Base-by-base conservation (phyloP, 345 rosid species). In the Euphorbia pulcherrima region DNA sequence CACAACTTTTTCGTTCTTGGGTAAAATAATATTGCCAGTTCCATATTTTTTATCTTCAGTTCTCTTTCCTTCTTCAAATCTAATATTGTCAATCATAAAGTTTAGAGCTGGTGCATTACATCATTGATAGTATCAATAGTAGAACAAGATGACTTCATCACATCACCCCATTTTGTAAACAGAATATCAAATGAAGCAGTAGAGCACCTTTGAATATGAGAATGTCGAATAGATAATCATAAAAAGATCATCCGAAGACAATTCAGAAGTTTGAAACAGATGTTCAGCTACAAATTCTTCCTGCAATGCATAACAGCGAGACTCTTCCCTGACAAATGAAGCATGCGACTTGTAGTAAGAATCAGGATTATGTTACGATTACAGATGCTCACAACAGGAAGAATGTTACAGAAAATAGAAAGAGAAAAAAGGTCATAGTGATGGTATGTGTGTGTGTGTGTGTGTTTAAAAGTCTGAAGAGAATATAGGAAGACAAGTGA, bases 271-370 rank as follows among this genome's bases (percentile, higher is more conserved):
- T 74, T 87, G 89, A 84, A 86, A 94, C 48, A 94, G 78, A 74
- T 86, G 92, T 66, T 94, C 99, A 55, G 96, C 88, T 63, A 91
- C 83, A 79, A 88, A 88, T 52, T 87, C 89, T 71, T 91, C 97
- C 71, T 86, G 99, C 77, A 87, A 70, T 73, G 87, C 80, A 84
- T 88, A 91, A 74, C 80, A 86, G 55, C 62, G 69, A 46, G 81
- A 76, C 72, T 83, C 91, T 74, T 94, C 87, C 97, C 99, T 94
- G 61, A 30, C 56, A 82, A 70, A 68, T 59, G 40, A 39, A 39
- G 4, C 30, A 62, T 39, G 30, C 33, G 41, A 62, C 51, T 39
- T 24, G 3, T 4, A 21, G 46, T 59, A 41, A 40, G 51, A 62
- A 26, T 62, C 50, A 18, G 23, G 4, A 14, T 55, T 35, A 35